Evolutionary conservation across 345 rosid species (phyloP).

Genomic region (Arabidopsis arenosa): DNA sequence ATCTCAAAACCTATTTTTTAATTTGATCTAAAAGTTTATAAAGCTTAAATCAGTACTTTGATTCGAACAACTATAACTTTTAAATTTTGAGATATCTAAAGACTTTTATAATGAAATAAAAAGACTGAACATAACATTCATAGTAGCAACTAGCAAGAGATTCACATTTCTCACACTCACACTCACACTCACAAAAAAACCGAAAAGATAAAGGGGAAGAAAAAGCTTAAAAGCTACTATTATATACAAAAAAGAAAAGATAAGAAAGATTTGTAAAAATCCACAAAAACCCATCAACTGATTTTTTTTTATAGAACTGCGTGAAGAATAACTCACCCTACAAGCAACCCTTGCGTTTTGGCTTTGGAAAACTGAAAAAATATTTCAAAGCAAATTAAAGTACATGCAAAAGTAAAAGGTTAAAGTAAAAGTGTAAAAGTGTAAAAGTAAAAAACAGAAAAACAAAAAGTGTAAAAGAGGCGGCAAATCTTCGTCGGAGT

Average conservation of each 20-base stretch:
- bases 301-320: constrained; percentile 10
- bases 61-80: background rate
- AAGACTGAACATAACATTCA: constrained; percentile 1
- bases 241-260: background rate
- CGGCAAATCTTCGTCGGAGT: constrained; percentile 56
- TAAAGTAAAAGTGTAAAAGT: constrained; percentile 42
- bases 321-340: constrained; percentile 36
- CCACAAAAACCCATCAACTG: constrained; percentile 20
- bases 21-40: background rate
- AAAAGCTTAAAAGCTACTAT: constrained; percentile 23
- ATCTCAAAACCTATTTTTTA: background rate
- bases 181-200: background rate
- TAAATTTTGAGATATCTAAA: background rate
- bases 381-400: constrained; percentile 38
- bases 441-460: constrained; percentile 22
- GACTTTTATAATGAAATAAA: constrained; percentile 5
- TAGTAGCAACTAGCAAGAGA: background rate
- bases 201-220: background rate
- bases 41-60: background rate
- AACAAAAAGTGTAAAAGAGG: background rate
- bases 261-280: constrained; percentile 2
- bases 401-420: constrained; percentile 40
- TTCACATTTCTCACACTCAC: constrained; percentile 5
- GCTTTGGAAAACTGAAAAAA: constrained; percentile 27
- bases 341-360: constrained; percentile 33